A percentile compares a stretch with the other conserved stretches of the same genome.
Evolutionary conservation across 2,329 filamentous ascomycete genomes (phyloP).

Genomic region (Monilinia polystroma): DNA sequence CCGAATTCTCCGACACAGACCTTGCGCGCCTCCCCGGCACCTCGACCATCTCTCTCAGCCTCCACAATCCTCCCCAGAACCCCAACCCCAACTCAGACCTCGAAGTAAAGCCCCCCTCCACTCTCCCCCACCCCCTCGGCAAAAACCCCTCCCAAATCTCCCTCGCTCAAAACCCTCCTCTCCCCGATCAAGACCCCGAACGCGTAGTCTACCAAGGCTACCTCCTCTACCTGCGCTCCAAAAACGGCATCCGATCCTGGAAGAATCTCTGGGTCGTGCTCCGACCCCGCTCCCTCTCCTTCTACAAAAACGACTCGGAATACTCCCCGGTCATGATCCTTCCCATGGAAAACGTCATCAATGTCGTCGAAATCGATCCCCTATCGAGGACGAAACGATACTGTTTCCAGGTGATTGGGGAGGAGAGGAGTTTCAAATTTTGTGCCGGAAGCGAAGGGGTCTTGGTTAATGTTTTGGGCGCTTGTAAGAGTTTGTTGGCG

Average conservation of each 20-base stretch:
- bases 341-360: constrained; percentile 74
- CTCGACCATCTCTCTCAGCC: constrained; percentile 34
- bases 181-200: constrained; percentile 65
- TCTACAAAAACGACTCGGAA: constrained; percentile 92
- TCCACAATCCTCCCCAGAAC: constrained; percentile 32
- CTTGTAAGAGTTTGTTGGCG: constrained; percentile 81
- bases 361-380: constrained; percentile 89
- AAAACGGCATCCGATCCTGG: constrained; percentile 85
- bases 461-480: constrained; percentile 80
- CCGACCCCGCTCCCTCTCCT: constrained; percentile 76
- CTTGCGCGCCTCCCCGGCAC: constrained; percentile 42
- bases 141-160: constrained; percentile 65
- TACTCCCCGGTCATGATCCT: constrained; percentile 84
- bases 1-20: constrained; percentile 79
- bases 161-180: constrained; percentile 44
- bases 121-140: constrained; percentile 41
- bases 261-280: constrained; percentile 93
- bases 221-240: constrained; percentile 79
- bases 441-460: constrained; percentile 78
- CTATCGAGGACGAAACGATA: constrained; percentile 79
- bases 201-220: constrained; percentile 93
- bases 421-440: constrained; percentile 81
- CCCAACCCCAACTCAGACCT: constrained; percentile 19
- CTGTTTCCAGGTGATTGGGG: constrained; percentile 90
- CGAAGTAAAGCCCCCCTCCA: constrained; percentile 38